Evolutionary conservation across 2,329 filamentous ascomycete species (phyloP), one percentile per base, ranked within the genome.

Genomic region (Hymenoscyphus occultus): DNA sequence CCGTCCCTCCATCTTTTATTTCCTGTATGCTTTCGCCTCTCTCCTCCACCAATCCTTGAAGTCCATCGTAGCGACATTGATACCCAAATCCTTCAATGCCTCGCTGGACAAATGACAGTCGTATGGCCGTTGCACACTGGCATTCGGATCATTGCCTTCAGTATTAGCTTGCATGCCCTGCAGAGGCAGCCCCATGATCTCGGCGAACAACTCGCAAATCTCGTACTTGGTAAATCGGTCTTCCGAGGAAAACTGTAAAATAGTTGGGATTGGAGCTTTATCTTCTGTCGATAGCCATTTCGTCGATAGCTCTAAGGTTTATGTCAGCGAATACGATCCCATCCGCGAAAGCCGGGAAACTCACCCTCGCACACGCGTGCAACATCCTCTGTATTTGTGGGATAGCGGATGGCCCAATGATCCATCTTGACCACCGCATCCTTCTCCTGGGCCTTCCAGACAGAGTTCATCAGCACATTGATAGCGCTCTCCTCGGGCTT

Each of bases 211-310:
- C 78, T 91, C 80, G 76, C 91, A 93, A 64, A 97, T 96, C 76
- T 94, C 88, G 76, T 93, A 96, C 80, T 97, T 97, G 58, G 93
- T 97, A 81, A 89, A 90, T 69, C 83, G 85, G 71, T 96, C 91
- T 77, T 97, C 92, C 57, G 91, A 92, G 2, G 90, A 91, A 78
- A 96, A 96, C 63, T 97, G 93, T 19, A 97, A 81, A 56, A 93
- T 84, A 35, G 75, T 79, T 0, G 93, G 93, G 48, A 96, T 78
- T 16, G 79, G 74, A 12, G 80, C 76, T 60, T 81, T 78, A 45
- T 84, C 80, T 48, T 76, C 72, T 13, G 80, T 77, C 3, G 75
- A 77, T 62, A 90, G 80, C 72, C 93, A 95, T 72, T 90, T 88
- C 67, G 81, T 82, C 1, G 90, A 86, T 59, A 95, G 80, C 71